Evolutionary conservation across 1,284 basidiomycete species (phyloP).

Genomic region (Sparassis latifolia): DNA sequence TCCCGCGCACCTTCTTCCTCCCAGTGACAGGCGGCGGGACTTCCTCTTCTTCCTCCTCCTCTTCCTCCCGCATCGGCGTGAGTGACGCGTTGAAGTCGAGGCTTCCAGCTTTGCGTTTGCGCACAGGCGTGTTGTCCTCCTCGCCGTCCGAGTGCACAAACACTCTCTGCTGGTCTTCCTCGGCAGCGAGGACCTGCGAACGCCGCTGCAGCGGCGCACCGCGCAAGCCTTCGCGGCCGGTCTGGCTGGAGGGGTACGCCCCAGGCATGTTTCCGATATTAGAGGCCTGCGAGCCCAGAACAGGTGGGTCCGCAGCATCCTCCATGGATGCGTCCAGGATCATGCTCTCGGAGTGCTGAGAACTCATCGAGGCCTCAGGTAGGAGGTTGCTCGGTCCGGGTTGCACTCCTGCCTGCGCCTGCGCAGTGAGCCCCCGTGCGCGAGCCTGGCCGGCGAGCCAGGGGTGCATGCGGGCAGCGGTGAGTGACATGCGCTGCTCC

Average conservation of each 20-base stretch:
- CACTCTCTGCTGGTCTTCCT: constrained; percentile 19
- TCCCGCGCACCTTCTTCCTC: too few species aligned
- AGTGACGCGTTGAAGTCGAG: constrained; percentile 17
- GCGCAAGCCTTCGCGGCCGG: constrained; percentile 19
- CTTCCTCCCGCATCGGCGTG: constrained; percentile 18
- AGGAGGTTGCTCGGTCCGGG: not conserved
- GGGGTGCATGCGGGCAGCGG: constrained; percentile 51
- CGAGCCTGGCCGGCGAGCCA: constrained; percentile 42
- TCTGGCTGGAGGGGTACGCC: constrained; percentile 16
- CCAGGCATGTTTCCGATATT: constrained; percentile 8
- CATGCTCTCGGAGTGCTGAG: not conserved
- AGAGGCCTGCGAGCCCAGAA: constrained; percentile 1
- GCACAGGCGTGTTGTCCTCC: constrained; percentile 4
- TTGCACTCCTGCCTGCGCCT: not conserved
- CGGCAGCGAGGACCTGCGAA: constrained; percentile 37
- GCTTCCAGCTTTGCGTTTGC: constrained; percentile 17
- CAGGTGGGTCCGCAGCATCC: constrained; percentile 2
- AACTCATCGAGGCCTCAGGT: constrained; percentile 11
- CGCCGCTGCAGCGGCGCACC: constrained; percentile 34
- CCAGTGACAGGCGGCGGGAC: too few species aligned
- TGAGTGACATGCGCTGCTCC: constrained; percentile 47
- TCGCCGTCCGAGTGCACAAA: constrained; percentile 2
- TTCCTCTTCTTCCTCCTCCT: constrained; percentile 4
- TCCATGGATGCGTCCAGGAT: not conserved
- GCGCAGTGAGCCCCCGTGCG: not conserved